These are phyloP conservation scores for slime mould (Dictyostelium discoideum) DNA, from an alignment of 78 protist species.

Conservation along the genomic window dicty_2.7 NC_007091.3:3530001-3530500, in stretches of 20 bases:
- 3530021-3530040: slow-evolving; percentile 8
- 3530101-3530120: slow-evolving; percentile 36
- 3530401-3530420: slow-evolving; percentile 7
- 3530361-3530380: slow-evolving; percentile 37
- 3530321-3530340: background rate
- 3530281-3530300: slow-evolving; percentile 28
- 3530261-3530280: slow-evolving; percentile 38
- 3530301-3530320: background rate
- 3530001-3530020: slow-evolving; percentile 46
- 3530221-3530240: slow-evolving; percentile 14
- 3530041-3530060: slow-evolving; percentile 58
- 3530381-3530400: background rate
- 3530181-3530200: background rate
- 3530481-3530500: no score
- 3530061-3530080: slow-evolving; percentile 11
- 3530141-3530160: background rate
- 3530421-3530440: background rate
- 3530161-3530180: background rate
- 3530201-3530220: slow-evolving; percentile 18
- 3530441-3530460: no score
- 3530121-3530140: slow-evolving; percentile 20
- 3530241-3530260: background rate
- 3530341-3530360: slow-evolving; percentile 1
- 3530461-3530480: no score
- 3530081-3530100: slow-evolving; percentile 22